Conservation (phyloP, 345 rosid species). For the Erucastrum elatum region DNA sequence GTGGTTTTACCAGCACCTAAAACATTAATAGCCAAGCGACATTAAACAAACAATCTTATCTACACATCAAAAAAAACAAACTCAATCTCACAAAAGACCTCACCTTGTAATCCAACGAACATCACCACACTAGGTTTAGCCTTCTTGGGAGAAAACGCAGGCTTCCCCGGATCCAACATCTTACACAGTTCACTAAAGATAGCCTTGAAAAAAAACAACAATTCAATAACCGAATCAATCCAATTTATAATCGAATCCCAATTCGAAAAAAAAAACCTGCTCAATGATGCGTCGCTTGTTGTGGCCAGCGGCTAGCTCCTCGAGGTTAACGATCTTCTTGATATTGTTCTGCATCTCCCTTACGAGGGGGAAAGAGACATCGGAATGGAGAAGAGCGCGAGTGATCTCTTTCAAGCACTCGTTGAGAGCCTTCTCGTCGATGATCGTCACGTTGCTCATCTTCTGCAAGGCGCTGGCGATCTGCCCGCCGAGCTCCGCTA, state of each 20-base stretch:
- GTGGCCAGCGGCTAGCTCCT: conserved; percentile 95
- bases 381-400: conserved; percentile 85
- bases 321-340: conserved; percentile 88
- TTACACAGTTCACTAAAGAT: conserved; percentile 86
- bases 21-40: conserved; percentile 2
- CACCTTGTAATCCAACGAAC: conserved; percentile 83
- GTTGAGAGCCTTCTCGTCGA: conserved; percentile 79
- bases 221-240: not conserved
- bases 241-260: not conserved
- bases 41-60: too few species aligned
- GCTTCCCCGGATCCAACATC: conserved; percentile 92
- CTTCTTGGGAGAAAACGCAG: conserved; percentile 75
- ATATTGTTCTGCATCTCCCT: conserved; percentile 82
- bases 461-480: conserved; percentile 93
- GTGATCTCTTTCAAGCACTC: conserved; percentile 94
- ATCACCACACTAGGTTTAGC: conserved; percentile 75
- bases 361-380: conserved; percentile 90
- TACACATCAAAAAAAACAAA: too few species aligned
- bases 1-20: conserved; percentile 87
- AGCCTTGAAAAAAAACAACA: conserved; percentile 51
- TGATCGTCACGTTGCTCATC: conserved; percentile 95
- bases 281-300: conserved; percentile 74
- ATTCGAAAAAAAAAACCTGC: conserved; percentile 42
- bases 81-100: not conserved
- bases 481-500: conserved; percentile 85